Base-by-base conservation (phyloP, 805 yeast species). In the Ogataea corticis region DNA sequence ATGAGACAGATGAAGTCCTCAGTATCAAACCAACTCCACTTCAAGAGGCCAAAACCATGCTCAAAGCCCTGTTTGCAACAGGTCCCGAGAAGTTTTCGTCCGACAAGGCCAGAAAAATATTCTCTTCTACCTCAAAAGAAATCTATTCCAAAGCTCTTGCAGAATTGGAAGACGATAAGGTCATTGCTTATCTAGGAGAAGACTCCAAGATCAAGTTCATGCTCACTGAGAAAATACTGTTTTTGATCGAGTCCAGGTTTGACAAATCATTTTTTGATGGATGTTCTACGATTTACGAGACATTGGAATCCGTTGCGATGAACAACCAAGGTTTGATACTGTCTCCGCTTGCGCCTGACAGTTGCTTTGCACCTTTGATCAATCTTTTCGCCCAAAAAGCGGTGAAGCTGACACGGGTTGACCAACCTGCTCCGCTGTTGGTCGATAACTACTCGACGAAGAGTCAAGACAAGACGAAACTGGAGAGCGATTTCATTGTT, bases 371-470 rank as follows among this genome's bases (percentile, higher is more conserved):
- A 13, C 65, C 81, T 2, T 58, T 89, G 13, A 59, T 88, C 35
- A 82, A 83, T 42, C 58, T 80, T 28, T 53, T 84, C 14, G 75
- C 82, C 2, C 61, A 67, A 5, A 57, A 64, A 4, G 59, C 63
- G 13, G 51, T 82, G 3, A 59, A 65, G 9, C 50, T 83, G 3
- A 72, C 73, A 3, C 71, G 84, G 36, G 72, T 86, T 17, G 87
- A 86, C 53, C 75, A 76, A 42, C 65, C 74, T 9, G 72, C 78
- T 46, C 72, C 68, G 13, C 63, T 64, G 16, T 61, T 75, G n/a
- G 71, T 77, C 41, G 71, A 74, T 29, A 83, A 87, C 11, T 91
- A 90, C 59, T 85, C 84, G 32, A 85, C 96, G 1, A 75, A 96
- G 50, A 70, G 79, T 15, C 76, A 87, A 33, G 95, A 87, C 49